Base-by-base conservation (phyloP, 192 early-diverging fungal genomes). In the Rhizoclosmatium globosum region DNA sequence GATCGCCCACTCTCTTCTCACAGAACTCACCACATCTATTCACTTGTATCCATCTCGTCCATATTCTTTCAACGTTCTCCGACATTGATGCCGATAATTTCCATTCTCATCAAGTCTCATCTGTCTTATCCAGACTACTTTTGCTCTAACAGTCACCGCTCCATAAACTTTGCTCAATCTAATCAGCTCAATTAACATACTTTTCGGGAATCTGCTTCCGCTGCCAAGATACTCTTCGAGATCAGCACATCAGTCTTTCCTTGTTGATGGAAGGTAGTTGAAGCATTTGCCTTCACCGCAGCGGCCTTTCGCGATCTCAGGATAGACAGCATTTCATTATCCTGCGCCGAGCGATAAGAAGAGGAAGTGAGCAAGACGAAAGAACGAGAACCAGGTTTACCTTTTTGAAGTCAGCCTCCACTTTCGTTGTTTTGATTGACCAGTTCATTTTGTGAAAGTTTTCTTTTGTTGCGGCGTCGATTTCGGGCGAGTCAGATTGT, bases 281-380 rank as follows among this genome's bases (percentile, higher is more conserved):
- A 69, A n/a, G 31, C 42, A 9, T 48, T 48, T 69, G 21, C 7
- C 11, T 21, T 42, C 15, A n/a, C 42, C 17, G 42, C 31, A 41
- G 42, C 47, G 1, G 45, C 47, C 31, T 48, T 69, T 46, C 68
- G 68, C 15, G 68, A 69, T n/a, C 31, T 44, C 41, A 69, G 68
- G 42, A 69, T 69, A 21, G 68, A 13, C 44, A 69, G 68, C 68
- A 69, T 69, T 42, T 69, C 68, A 42, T 69, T 69, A 42, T 69
- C 45, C 68, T 44, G 19, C 19, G 11, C 2, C 31, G 21, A 41
- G 62, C 62, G 13, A 64, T 21, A 64, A 64, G 41, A 2, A 38
- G 31, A 13, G 62, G 21, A 21, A 21, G 6, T 17, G 17, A 53
- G 9, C 6, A 53, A 53, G 17, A 53, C 50, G 9, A 53, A 53